Conservation (phyloP, 352 stramenopile genomes). For the Phytophthora podocarpi region DNA sequence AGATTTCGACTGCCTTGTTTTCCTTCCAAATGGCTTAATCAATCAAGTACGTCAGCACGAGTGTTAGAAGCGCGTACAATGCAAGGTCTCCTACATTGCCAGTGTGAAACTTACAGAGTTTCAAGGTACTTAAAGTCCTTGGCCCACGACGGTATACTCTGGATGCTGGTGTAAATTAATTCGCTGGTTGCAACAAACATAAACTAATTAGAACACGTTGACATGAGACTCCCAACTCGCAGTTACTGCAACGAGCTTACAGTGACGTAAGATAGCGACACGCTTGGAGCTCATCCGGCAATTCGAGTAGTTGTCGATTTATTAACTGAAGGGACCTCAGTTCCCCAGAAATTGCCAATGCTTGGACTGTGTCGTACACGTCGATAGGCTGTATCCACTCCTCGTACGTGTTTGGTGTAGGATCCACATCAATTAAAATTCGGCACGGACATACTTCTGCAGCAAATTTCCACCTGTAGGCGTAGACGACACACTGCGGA, state of each 20-base stretch:
- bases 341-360: slow-evolving; percentile 24
- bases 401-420: slow-evolving; percentile 17
- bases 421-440: slow-evolving; percentile 27
- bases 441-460: slow-evolving; percentile 22
- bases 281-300: slow-evolving; percentile 24
- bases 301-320: slow-evolving; percentile 20
- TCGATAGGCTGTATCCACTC: slow-evolving; percentile 28
- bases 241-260: slow-evolving; percentile 6
- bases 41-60: too few relatives aligned
- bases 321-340: slow-evolving; percentile 31
- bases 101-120: slow-evolving; percentile 37
- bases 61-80: too few relatives aligned
- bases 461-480: slow-evolving; percentile 11
- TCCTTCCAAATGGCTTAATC: slow-evolving; percentile 31
- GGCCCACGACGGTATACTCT: slow-evolving; percentile 23
- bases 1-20: slow-evolving; percentile 21
- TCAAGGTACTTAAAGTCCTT: slow-evolving; percentile 34
- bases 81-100: too few relatives aligned
- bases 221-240: not conserved
- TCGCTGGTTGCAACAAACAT: not conserved
- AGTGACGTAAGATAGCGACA: slow-evolving; percentile 27
- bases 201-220: slow-evolving; percentile 2
- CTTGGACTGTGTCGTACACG: slow-evolving; percentile 7
- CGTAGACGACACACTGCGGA: slow-evolving; percentile 27
- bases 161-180: slow-evolving; percentile 30